These are phyloP conservation scores for Salix viminalis DNA, from an alignment of 345 rosid genomes.

Conservation along the genomic window DNA sequence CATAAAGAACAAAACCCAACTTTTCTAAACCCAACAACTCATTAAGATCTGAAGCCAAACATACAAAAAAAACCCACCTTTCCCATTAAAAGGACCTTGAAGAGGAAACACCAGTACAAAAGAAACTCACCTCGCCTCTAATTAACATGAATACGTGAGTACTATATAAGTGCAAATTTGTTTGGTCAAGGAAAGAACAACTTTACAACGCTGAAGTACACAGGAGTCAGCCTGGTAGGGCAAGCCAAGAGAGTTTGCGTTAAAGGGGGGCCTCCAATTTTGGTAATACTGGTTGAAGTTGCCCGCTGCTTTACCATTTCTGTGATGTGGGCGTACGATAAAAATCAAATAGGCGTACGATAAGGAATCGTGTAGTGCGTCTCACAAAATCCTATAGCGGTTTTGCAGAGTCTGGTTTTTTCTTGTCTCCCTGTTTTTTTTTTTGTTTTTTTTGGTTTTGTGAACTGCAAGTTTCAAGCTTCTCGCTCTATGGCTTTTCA, in stretches of 20 bases:
- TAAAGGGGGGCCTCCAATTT: slow-evolving; percentile 2
- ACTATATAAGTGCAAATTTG: not conserved
- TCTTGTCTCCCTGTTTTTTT: not conserved
- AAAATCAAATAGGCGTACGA: not conserved
- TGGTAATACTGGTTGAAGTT: not conserved
- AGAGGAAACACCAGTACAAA: not conserved
- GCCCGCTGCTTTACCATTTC: not conserved
- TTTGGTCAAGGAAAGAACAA: not conserved
- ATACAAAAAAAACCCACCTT: not conserved
- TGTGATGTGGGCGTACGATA: slow-evolving; percentile 17
- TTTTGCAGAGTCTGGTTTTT: slow-evolving; percentile 29
- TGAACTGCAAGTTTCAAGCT: slow-evolving; percentile 14
- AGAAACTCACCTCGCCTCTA: not conserved
- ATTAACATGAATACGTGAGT: not conserved
- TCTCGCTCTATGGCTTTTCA: not conserved
- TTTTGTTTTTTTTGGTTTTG: not conserved
- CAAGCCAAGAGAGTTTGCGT: slow-evolving; percentile 1
- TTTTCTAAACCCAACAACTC: not conserved
- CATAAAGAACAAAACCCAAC: slow-evolving; percentile 1
- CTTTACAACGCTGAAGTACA: not conserved
- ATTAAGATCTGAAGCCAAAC: not conserved
- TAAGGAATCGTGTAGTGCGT: slow-evolving; percentile 5
- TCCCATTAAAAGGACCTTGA: not conserved
- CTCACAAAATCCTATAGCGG: slow-evolving; percentile 13
- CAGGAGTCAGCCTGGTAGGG: slow-evolving; percentile 3